phyloP scores from a whole-genome alignment of 2,329 filamentous ascomycete genomes.

The Fusarium buharicum region DNA sequence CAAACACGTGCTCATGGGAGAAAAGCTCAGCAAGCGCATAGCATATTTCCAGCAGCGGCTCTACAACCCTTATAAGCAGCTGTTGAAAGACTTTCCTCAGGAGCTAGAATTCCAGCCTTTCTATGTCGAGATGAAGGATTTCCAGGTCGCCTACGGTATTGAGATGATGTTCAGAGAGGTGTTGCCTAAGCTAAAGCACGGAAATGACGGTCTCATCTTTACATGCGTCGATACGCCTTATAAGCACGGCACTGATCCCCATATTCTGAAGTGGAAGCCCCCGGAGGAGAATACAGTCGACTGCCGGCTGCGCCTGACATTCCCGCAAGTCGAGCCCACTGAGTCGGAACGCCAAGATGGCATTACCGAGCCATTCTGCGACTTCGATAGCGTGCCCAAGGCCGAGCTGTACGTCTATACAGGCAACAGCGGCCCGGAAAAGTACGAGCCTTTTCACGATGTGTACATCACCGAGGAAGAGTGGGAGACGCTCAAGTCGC shows the following conservation, averaged over 20 bases:
- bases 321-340: slow-evolving; percentile 76
- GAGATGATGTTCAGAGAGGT: slow-evolving; percentile 92
- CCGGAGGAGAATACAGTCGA: slow-evolving; percentile 95
- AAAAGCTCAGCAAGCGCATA: slow-evolving; percentile 86
- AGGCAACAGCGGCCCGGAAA: slow-evolving; percentile 62
- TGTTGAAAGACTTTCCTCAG: slow-evolving; percentile 73
- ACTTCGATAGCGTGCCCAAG: slow-evolving; percentile 84
- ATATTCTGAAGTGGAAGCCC: slow-evolving; percentile 98
- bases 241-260: slow-evolving; percentile 86
- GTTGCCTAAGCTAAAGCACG: slow-evolving; percentile 85
- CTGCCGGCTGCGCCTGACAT: slow-evolving; percentile 82
- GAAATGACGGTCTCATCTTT: slow-evolving; percentile 97
- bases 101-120: slow-evolving; percentile 80
- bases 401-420: slow-evolving; percentile 77
- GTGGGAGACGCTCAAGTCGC: slow-evolving; percentile 82
- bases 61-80: slow-evolving; percentile 73
- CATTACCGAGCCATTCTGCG: slow-evolving; percentile 69
- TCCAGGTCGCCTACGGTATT: slow-evolving; percentile 88
- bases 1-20: slow-evolving; percentile 77
- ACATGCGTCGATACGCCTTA: slow-evolving; percentile 92
- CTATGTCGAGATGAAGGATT: slow-evolving; percentile 85
- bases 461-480: slow-evolving; percentile 78
- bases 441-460: slow-evolving; percentile 72
- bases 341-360: slow-evolving; percentile 74
- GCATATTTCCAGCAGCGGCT: slow-evolving; percentile 85